Base-by-base conservation (phyloP, 148 eudicot genomes). In the Fallopia convolvulus region DNA sequence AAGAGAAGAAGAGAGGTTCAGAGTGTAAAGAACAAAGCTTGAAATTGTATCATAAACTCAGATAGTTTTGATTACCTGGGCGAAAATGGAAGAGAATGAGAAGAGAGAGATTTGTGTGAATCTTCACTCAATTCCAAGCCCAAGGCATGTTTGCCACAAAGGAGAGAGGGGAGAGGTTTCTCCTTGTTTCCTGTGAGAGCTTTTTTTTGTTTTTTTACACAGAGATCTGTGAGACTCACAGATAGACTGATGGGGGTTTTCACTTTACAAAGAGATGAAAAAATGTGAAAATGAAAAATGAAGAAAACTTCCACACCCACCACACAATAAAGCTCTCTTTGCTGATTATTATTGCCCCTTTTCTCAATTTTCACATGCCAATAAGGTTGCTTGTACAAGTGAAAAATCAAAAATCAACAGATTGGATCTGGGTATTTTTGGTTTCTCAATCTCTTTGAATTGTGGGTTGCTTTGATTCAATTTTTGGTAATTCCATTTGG, bases 291-390 rank as follows among this genome's bases (percentile, higher is more conserved):
- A 26, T 26, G 30, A 26, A 26, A 26, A 26, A 26, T 26, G 30
- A 26, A 26, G 30, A 26, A 26, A 26, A 26, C 30, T 26, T 26
- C 30, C 23, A 55, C 18, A n/a, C 23, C 61, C 61, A 18, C 18
- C 55, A 50, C 56, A 52, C 58, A 15, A 20, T n/a, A 52, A 17
- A 55, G 23, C 21, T 55, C 60, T 23, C 60, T 15, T 53, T 53
- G 60, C 60, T 53, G 7, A 13, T 55, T 18, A 13, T 55, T 18
- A n/a, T 55, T 55, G 61, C 61, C 61, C 56, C 18, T 55, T 55
- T n/a, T 55, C 26, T 55, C 61, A 55, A 55, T 18, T 55, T n/a
- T 55, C 61, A 55, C 61, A 55, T n/a, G 61, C 61, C 61, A 55
- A 8, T 60, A 23, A 60, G 66, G 66, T 60, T 60, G 66, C 66